phyloP scores from a whole-genome alignment of 2,329 filamentous ascomycete genomes.

The Ophiostoma sp. region DNA sequence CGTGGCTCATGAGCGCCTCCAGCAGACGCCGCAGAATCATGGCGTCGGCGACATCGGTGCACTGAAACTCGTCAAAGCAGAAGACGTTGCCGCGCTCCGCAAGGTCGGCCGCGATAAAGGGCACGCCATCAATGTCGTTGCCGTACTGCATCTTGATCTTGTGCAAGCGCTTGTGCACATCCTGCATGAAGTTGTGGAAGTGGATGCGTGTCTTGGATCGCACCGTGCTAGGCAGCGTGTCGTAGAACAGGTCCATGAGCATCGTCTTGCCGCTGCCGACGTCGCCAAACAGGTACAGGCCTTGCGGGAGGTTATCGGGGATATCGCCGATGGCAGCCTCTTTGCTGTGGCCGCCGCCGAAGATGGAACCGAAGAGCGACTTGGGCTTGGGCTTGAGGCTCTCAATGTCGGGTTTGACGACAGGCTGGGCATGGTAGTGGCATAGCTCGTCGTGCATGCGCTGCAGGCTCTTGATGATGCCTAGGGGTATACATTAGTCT shows the following conservation, averaged over 20 bases:
- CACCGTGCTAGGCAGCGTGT: conserved; percentile 77
- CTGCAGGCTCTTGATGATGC: conserved; percentile 83
- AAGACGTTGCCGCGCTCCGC: conserved; percentile 78
- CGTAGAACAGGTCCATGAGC: conserved; percentile 98
- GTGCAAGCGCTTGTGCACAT: conserved; percentile 87
- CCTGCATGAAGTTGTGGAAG: conserved; percentile 99
- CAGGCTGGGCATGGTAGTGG: conserved; percentile 65
- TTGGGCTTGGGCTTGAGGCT: conserved; percentile 49
- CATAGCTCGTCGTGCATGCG: conserved; percentile 78
- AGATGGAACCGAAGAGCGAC: conserved; percentile 56
- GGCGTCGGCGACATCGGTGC: conserved; percentile 94
- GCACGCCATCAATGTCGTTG: conserved; percentile 81
- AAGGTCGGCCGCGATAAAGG: conserved; percentile 91
- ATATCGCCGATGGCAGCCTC: conserved; percentile 47
- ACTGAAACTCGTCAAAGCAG: conserved; percentile 98
- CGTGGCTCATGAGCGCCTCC: conserved; percentile 88
- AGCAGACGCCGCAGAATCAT: conserved; percentile 86
- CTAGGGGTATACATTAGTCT: too few relatives aligned
- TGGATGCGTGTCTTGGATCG: conserved; percentile 85
- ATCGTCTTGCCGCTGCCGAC: conserved; percentile 98
- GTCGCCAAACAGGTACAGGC: conserved; percentile 91
- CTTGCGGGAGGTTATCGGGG: conserved; percentile 71
- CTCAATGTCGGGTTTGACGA: conserved; percentile 72
- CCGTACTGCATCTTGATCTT: conserved; percentile 84
- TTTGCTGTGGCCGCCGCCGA: conserved; percentile 34